Evolutionary conservation across 331 rosid species (phyloP), one percentile per base, ranked within the genome.

Genomic region (Pyracantha coccinea): DNA sequence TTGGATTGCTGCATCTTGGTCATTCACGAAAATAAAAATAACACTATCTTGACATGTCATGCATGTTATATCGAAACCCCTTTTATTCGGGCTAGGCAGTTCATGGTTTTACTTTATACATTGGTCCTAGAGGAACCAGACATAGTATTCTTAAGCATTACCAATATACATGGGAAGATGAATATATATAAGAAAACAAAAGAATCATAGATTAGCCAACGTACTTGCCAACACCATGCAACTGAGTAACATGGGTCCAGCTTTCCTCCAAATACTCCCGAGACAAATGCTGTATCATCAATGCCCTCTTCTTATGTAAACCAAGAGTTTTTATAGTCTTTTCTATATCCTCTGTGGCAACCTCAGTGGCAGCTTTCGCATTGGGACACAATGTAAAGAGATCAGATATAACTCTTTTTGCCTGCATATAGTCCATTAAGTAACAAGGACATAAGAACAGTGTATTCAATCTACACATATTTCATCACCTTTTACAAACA

Each of bases 161-260:
- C 2, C 24, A 52, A 31, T 45, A 65, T 16, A 15, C 52, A 64
- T 6, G 3, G 53, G 53, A 73, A 31, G 33, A 72, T 17, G 8
- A 63, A 20, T 54, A 52, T n/a, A 6, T 31, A 58, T 25, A 20
- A 13, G 44, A 52, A 55, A 66, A 28, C 14, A 32, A 53, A 52
- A 38, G 7, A 38, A 35, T n/a, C 29, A 9, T 41, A 77, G 79
- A 16, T 47, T 15, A 31, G 81, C 35, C 15, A 23, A 64, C 68
- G 45, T 86, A 88, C 93, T 86, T 90, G 84, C 96, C 91, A 78
- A 90, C 85, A n/a, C 90, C 88, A 66, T 79, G 86, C 80, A 88
- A 75, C 67, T 90, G 81, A 72, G 92, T 85, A 21, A 87, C 96
- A 70, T 86, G 85, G 58, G 84, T 89, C 94, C 89, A 91, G 38